Evolutionary conservation across 257 asterid genomes (phyloP).

Genomic region (Penstemon barbatus): DNA sequence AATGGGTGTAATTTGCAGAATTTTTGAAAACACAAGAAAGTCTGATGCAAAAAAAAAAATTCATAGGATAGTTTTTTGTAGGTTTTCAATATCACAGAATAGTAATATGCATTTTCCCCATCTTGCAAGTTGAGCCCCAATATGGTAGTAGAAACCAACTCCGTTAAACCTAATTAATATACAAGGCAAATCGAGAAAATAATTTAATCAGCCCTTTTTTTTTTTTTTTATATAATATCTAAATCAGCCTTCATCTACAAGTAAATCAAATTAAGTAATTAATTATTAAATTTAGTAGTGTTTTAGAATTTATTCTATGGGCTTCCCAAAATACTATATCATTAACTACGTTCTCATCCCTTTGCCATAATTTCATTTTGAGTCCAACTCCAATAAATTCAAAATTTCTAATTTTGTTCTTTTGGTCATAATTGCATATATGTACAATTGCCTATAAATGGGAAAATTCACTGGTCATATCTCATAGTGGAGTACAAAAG

Average conservation of each 20-base stretch:
- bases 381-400: background rate
- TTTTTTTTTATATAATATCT: too few species aligned
- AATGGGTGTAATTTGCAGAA: too few species aligned
- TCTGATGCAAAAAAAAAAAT: too few species aligned
- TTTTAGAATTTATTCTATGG: conserved; percentile 26
- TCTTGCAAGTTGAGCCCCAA: background rate
- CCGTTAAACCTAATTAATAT: conserved; percentile 17
- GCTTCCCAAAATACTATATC: conserved; percentile 25
- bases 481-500: background rate
- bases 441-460: conserved; percentile 28
- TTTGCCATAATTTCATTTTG: background rate
- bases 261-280: conserved; percentile 15
- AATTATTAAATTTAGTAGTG: conserved; percentile 17
- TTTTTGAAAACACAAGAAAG: too few species aligned
- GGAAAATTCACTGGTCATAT: background rate
- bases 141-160: conserved; percentile 2
- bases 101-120: too few species aligned
- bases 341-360: conserved; percentile 36
- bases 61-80: too few species aligned
- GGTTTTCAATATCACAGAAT: too few species aligned
- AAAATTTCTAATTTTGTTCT: background rate
- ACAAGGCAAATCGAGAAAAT: conserved; percentile 1
- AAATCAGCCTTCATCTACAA: conserved; percentile 18
- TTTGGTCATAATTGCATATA: background rate
- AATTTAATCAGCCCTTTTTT: conserved; percentile 3